Evolutionary conservation across 768 basidiomycete species (phyloP), one percentile per base, ranked within the genome.

Genomic region (Tylopilus subfusipes): DNA sequence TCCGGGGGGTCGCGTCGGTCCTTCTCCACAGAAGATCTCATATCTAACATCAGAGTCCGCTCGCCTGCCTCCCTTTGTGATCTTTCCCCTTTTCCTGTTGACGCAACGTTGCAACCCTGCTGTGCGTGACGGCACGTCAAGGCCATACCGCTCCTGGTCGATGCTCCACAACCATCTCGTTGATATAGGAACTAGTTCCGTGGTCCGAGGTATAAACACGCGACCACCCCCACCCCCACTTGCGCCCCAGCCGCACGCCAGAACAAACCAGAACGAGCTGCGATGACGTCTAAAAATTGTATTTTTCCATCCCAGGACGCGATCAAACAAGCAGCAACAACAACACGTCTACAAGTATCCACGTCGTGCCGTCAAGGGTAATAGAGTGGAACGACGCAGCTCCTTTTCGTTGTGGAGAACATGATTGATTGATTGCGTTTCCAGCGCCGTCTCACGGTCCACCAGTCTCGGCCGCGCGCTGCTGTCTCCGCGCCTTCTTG

Each of bases 401-500:
- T 18, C 13, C n/a, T 44, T 47, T 30, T 27, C 22, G 4, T 14
- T 38, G 34, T 39, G 39, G 27, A 30, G 21, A 39, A 33, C 2
- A 33, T 33, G 14, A 39, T 39, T n/a, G 13, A 39, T 39, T 21
- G 38, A 39, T 39, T 39, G 38, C n/a, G 10, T 39, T 13, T 22
- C 21, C 21, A 36, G 36, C 11, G 29, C n/a, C n/a, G 13, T 33
- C 19, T 60, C 54, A 67, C 44, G 52, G 50, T 19, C 42, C 36
- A 33, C 21, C 46, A 1, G 1, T 42, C 7, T 80, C 83, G 11
- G 73, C 71, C 24, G 78, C 78, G 36, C 86, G 78, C 55, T 79
- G 80, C 42, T 79, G 79, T 58, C 89, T 78, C 57, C 89, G 76
- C 29, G 90, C 90, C 75, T 95, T 95, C 76, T 95, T 95, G 12